A percentile compares a stretch with the other conserved stretches of the same genome.
Evolutionary conservation across 768 basidiomycete genomes (phyloP).

Genomic region (Neoboletus brunneissimus): DNA sequence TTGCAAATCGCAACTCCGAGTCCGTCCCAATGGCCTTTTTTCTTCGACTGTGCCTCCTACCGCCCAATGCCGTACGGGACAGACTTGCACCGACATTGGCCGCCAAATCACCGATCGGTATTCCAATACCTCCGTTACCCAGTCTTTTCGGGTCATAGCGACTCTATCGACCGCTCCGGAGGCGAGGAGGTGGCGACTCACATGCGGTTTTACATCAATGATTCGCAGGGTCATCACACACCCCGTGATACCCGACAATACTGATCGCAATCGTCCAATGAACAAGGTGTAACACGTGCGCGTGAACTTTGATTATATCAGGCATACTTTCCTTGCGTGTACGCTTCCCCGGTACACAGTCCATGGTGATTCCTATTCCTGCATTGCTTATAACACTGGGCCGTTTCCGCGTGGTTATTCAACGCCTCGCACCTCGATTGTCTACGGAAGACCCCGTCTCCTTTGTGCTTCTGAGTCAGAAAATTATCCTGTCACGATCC

Average conservation of each 20-base stretch:
- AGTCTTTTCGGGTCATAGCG: no score
- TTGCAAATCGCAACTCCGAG: background rate
- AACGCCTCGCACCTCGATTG: conserved; percentile 12
- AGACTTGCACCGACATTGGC: background rate
- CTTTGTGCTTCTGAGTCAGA: conserved; percentile 3
- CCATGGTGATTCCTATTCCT: conserved; percentile 13
- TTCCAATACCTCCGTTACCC: no score
- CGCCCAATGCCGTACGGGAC: background rate
- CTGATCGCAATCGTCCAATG: conserved; percentile 17
- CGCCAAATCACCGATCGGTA: background rate
- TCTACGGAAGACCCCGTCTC: conserved; percentile 18
- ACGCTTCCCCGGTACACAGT: conserved; percentile 31
- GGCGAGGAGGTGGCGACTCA: no score
- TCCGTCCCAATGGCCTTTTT: background rate
- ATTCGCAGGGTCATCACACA: no score
- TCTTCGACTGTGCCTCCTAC: background rate
- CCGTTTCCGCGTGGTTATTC: conserved; percentile 9
- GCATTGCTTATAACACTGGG: conserved; percentile 12
- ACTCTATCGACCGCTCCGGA: no score
- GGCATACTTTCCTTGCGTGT: conserved; percentile 17
- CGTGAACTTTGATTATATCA: conserved; percentile 44
- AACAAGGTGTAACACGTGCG: conserved; percentile 44
- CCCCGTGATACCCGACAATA: no score
- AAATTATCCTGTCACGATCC: conserved; percentile 30
- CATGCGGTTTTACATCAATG: no score